Base-by-base conservation (phyloP, 1,284 basidiomycete species). In the Boletus mariae region DNA sequence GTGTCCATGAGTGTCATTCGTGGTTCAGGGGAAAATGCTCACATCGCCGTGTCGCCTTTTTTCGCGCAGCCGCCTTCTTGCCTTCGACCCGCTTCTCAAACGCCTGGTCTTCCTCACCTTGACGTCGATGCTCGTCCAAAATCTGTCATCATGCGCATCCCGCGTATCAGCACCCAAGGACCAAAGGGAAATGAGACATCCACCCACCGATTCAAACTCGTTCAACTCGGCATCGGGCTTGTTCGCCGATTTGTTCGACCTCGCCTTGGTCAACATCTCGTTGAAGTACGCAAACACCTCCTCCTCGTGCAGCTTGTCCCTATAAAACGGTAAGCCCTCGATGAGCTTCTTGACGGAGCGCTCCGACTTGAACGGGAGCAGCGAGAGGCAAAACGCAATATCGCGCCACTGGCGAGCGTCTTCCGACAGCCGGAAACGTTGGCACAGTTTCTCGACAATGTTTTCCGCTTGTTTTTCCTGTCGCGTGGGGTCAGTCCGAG, bases 321-420 rank as follows among this genome's bases (percentile, higher is more conserved):
- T 88, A 66, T 99, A 98, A 72, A 85, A 89, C 45, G 86, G 89
- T 45, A 97, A 69, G 0, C 92, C 93, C 57, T 98, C 95, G 62
- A 95, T 92, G 56, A 99, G 82, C 71, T 95, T 98, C 83, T 97
- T 98, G 67, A 98, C 82, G 0, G 93, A 94, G 17, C 92, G 82
- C 62, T 99, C 96, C 1, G 92, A 95, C 71, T 98, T 98, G 87
- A 93, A 99, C 0, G 94, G 95, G 28, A 99, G 77, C 3, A 98
- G 74, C 0, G 94, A 94, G 3, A 99, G 75, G 70, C 97, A 99
- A 74, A 88, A 98, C 0, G 95, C 92, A 58, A 99, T 95, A 65
- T 99, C 96, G 34, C 93, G 84, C 96, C 97, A 99, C 70, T 98
- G 96, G 25, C 96, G 80, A 28, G 92, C 83, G 26, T 96, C 93